These are phyloP conservation scores for Tuber microsphaerosporum DNA, from an alignment of 495 filamentous ascomycete species.

Conservation along the genomic window DNA sequence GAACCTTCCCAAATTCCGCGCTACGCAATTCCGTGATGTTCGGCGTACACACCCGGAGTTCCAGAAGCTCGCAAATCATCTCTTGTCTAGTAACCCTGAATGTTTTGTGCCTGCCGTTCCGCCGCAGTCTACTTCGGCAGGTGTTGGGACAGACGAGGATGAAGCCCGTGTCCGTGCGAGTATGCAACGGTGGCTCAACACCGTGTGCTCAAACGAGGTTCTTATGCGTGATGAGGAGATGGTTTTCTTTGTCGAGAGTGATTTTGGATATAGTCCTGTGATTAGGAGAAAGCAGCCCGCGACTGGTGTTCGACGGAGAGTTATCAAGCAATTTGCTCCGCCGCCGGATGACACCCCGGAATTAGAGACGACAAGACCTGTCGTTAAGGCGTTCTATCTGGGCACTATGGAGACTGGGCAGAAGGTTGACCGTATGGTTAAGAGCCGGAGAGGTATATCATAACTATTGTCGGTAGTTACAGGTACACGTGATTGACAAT, in stretches of 20 bases:
- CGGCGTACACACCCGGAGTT: slow-evolving; percentile 94
- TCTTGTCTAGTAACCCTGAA: slow-evolving; percentile 93
- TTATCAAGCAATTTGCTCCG: slow-evolving; percentile 97
- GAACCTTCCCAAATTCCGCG: slow-evolving; percentile 93
- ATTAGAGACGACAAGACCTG: slow-evolving; percentile 75
- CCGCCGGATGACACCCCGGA: slow-evolving; percentile 97
- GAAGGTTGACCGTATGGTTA: slow-evolving; percentile 90
- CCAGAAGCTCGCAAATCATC: slow-evolving; percentile 83
- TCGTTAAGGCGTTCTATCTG: slow-evolving; percentile 93
- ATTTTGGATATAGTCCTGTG: slow-evolving; percentile 95
- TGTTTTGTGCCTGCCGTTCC: slow-evolving; percentile 96
- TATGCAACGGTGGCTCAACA: slow-evolving; percentile 92
- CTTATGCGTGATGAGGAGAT: slow-evolving; percentile 94
- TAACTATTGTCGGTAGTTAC: neutral
- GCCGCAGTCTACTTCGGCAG: slow-evolving; percentile 80
- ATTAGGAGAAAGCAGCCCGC: slow-evolving; percentile 94
- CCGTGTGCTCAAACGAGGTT: slow-evolving; percentile 81
- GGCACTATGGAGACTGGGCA: slow-evolving; percentile 91
- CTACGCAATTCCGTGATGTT: slow-evolving; percentile 95
- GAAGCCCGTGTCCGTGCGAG: slow-evolving; percentile 78
- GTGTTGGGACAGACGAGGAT: slow-evolving; percentile 94
- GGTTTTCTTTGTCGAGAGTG: slow-evolving; percentile 92
- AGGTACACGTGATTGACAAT: slow-evolving; percentile 12
- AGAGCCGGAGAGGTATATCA: slow-evolving; percentile 72
- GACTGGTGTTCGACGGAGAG: slow-evolving; percentile 85